These are phyloP conservation scores for Rhinocladiella mackenziei DNA, from an alignment of 2,329 filamentous ascomycete genomes.

Conservation along the genomic window DNA sequence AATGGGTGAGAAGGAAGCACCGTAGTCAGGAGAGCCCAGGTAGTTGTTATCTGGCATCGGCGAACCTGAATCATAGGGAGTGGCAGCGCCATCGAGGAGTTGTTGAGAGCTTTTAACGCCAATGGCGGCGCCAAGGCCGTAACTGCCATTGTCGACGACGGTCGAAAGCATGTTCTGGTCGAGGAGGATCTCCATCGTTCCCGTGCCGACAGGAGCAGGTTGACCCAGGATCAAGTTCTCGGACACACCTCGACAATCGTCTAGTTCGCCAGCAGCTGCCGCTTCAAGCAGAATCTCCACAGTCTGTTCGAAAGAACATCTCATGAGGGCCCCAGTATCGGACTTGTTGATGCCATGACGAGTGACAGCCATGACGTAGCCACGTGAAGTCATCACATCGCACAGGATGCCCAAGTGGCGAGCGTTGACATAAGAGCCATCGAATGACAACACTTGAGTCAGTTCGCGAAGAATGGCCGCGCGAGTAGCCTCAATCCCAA, in stretches of 20 bases:
- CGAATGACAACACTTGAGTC: slow-evolving; percentile 90
- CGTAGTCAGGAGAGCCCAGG: slow-evolving; percentile 60
- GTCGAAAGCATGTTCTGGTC: slow-evolving; percentile 95
- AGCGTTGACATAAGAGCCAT: slow-evolving; percentile 99
- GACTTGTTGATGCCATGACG: slow-evolving; percentile 98
- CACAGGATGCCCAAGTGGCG: slow-evolving; percentile 91
- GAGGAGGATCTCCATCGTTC: slow-evolving; percentile 88
- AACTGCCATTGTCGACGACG: slow-evolving; percentile 85
- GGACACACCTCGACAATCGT: slow-evolving; percentile 96
- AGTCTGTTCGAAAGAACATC: slow-evolving; percentile 98
- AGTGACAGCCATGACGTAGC: slow-evolving; percentile 90
- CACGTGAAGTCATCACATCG: slow-evolving; percentile 96
- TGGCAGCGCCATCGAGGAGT: slow-evolving; percentile 70
- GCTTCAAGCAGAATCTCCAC: slow-evolving; percentile 97
- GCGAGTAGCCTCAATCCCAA: slow-evolving; percentile 93
- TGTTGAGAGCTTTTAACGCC: slow-evolving; percentile 55
- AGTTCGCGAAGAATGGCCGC: slow-evolving; percentile 82
- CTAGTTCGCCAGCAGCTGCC: slow-evolving; percentile 87
- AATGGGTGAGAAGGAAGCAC: slow-evolving; percentile 67
- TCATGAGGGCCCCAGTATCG: slow-evolving; percentile 96
- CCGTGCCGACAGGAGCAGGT: slow-evolving; percentile 93
- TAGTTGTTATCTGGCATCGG: slow-evolving; percentile 59
- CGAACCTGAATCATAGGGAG: slow-evolving; percentile 78
- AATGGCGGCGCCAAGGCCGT: slow-evolving; percentile 75
- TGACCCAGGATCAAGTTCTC: slow-evolving; percentile 99